phyloP scores from a whole-genome alignment of 257 asterid species.

The Nicotiana obtusifolia region DNA sequence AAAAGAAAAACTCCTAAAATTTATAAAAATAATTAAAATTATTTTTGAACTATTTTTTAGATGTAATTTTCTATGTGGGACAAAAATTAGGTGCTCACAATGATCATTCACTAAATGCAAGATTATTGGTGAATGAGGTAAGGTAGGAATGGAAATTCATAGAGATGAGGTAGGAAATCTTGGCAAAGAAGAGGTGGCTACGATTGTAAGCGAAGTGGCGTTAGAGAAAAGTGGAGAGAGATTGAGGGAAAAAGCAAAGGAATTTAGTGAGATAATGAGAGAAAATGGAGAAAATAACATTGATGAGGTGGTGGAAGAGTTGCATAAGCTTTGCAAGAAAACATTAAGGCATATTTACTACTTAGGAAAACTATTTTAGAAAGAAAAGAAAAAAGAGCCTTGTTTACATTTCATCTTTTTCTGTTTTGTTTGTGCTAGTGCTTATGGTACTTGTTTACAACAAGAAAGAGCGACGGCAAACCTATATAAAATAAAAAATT shows the following conservation, averaged over 20 bases:
- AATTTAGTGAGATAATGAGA: slow-evolving; percentile 29
- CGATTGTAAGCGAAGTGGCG: slow-evolving; percentile 36
- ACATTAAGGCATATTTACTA: background rate
- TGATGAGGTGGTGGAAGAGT: slow-evolving; percentile 36
- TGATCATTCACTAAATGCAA: slow-evolving; percentile 63
- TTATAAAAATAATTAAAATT: too few relatives aligned
- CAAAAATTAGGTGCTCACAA: too few relatives aligned
- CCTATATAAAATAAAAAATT: too few relatives aligned
- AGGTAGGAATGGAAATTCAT: slow-evolving; percentile 51
- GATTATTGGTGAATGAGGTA: slow-evolving; percentile 38
- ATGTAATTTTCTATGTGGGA: too few relatives aligned
- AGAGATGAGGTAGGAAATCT: slow-evolving; percentile 33
- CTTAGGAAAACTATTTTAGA: background rate
- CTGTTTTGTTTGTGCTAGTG: too few relatives aligned
- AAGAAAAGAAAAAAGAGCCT: too few relatives aligned
- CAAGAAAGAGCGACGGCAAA: too few relatives aligned
- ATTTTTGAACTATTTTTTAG: too few relatives aligned
- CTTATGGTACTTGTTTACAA: too few relatives aligned
- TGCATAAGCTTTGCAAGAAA: slow-evolving; percentile 31
- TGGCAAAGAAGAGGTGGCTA: slow-evolving; percentile 36
- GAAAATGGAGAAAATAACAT: slow-evolving; percentile 34
- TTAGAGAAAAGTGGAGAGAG: slow-evolving; percentile 26
- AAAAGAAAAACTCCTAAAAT: too few relatives aligned
- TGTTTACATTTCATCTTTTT: background rate
- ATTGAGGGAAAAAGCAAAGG: slow-evolving; percentile 26